Percentiles rank a stretch among this genome's conserved stretches.
Evolutionary conservation across 495 filamentous ascomycete genomes (phyloP).

Genomic region (Penicillium soppii): DNA sequence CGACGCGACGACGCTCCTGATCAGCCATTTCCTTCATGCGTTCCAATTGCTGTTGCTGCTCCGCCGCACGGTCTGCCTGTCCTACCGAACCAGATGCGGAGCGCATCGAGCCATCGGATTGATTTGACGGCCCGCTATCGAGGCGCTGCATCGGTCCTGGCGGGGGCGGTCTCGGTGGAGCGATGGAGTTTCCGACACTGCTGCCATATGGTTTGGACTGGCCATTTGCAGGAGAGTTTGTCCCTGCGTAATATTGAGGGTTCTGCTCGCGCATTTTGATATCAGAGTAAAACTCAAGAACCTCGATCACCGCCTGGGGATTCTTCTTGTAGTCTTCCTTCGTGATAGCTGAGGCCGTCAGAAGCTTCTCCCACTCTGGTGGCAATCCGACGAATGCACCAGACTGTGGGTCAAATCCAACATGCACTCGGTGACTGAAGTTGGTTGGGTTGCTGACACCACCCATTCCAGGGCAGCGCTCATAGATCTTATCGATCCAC

Average conservation of each 20-base stretch:
- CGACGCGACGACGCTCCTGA: slow-evolving; percentile 49
- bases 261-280: slow-evolving; percentile 85
- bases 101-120: slow-evolving; percentile 29
- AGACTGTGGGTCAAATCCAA: slow-evolving; percentile 91
- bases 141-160: slow-evolving; percentile 51
- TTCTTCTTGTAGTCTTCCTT: slow-evolving; percentile 98
- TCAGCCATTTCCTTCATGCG: slow-evolving; percentile 52
- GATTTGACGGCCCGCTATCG: slow-evolving; percentile 38
- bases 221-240: slow-evolving; percentile 52
- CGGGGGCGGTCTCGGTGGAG: slow-evolving; percentile 71
- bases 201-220: slow-evolving; percentile 42
- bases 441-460: slow-evolving; percentile 98
- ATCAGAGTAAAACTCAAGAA: slow-evolving; percentile 95
- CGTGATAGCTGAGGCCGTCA: slow-evolving; percentile 93
- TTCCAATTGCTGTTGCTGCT: slow-evolving; percentile 43
- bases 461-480: slow-evolving; percentile 93
- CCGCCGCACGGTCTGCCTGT: slow-evolving; percentile 36
- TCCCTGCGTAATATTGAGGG: slow-evolving; percentile 69
- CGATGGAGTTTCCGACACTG: slow-evolving; percentile 65
- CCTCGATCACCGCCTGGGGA: slow-evolving; percentile 96
- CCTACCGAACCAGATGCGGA: slow-evolving; percentile 36
- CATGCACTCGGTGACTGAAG: slow-evolving; percentile 93
- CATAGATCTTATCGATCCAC: slow-evolving; percentile 97
- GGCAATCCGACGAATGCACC: slow-evolving; percentile 93
- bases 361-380: slow-evolving; percentile 91